These are phyloP conservation scores for Chamaecyparis obtusa DNA, from an alignment of 75 land plant species.

Conservation along the genomic window DNA sequence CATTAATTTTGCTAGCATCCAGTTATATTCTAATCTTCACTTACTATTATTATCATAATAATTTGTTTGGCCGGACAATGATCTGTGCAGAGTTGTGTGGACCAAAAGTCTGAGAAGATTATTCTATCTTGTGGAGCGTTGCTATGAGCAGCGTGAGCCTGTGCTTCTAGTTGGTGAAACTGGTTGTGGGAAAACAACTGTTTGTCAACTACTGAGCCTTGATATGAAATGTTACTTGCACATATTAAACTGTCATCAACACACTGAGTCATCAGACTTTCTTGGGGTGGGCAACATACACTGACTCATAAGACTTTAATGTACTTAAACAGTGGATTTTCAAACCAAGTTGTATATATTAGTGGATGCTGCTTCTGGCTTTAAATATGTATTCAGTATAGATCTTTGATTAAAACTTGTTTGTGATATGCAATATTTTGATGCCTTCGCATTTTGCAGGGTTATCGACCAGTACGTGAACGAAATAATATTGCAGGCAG, in stretches of 20 bases:
- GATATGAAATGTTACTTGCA: slow-evolving; percentile 50
- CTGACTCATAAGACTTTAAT: slow-evolving; percentile 74
- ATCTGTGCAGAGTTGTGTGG: slow-evolving; percentile 66
- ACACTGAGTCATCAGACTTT: slow-evolving; percentile 97
- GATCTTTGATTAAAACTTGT: neutral
- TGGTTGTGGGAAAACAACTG: slow-evolving; percentile 95
- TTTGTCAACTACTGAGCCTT: slow-evolving; percentile 80
- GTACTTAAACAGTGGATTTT: neutral
- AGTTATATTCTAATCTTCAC: neutral
- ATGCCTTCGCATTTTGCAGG: slow-evolving; percentile 28
- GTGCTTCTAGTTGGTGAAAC: slow-evolving; percentile 98
- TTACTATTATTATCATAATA: neutral
- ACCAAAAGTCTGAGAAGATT: slow-evolving; percentile 82
- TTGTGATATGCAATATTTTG: neutral
- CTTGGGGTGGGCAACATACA: slow-evolving; percentile 60
- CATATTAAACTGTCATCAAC: slow-evolving; percentile 92
- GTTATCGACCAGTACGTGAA: slow-evolving; percentile 83
- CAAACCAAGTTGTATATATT: neutral
- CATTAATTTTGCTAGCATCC: neutral
- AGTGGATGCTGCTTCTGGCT: neutral
- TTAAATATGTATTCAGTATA: neutral
- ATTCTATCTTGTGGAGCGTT: slow-evolving; percentile 79
- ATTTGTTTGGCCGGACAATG: neutral
- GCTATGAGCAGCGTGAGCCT: slow-evolving; percentile 79
- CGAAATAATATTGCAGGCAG: slow-evolving; percentile 44